Conservation (phyloP, 2,329 filamentous ascomycete species). For the Nigrospora osmanthi region DNA sequence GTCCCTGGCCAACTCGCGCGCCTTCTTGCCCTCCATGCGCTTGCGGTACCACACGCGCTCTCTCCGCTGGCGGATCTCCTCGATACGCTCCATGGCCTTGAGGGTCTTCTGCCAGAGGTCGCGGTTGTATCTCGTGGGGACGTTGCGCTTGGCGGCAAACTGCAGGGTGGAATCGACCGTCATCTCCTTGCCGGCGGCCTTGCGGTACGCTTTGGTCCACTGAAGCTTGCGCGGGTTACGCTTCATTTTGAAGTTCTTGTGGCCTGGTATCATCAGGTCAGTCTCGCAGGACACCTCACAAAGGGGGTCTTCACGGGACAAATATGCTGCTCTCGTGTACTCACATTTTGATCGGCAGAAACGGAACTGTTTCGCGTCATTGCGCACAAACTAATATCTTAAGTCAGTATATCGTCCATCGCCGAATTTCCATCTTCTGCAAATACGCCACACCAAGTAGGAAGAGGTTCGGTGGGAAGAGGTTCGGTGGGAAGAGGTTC, state of each 20-base stretch:
- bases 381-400: constrained; percentile 10
- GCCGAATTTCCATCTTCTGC: too few species aligned
- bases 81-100: constrained; percentile 83
- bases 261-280: constrained; percentile 3
- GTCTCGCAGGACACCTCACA: neutral
- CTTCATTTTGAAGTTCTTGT: constrained; percentile 59
- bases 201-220: constrained; percentile 93
- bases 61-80: constrained; percentile 74
- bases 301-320: too few species aligned
- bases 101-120: constrained; percentile 82
- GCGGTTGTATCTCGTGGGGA: constrained; percentile 92
- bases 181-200: constrained; percentile 64
- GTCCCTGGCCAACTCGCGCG: constrained; percentile 69
- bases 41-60: constrained; percentile 92
- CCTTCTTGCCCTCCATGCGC: constrained; percentile 85
- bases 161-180: constrained; percentile 89
- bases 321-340: neutral
- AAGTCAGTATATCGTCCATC: too few species aligned
- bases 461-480: too few species aligned
- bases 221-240: constrained; percentile 93
- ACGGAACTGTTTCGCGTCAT: constrained; percentile 32
- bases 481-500: too few species aligned
- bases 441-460: too few species aligned
- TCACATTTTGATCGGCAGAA: constrained; percentile 44
- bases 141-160: constrained; percentile 75